Conservation (phyloP, 352 stramenopile species). For the Phytopythium montanum region DNA sequence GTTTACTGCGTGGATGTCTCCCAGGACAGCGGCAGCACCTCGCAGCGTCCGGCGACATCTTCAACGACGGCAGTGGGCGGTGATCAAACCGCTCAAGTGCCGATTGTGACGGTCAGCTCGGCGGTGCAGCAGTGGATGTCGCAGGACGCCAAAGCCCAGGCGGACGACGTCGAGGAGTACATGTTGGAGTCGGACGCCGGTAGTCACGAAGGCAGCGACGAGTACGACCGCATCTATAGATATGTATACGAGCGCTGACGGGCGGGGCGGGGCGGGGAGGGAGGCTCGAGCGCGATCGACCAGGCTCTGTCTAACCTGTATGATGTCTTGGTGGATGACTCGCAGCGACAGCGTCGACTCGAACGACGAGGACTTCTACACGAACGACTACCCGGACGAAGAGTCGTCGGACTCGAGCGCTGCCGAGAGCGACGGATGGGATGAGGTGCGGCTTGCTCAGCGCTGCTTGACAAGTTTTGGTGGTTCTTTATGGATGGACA, state of each 20-base stretch:
- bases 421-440: conserved; percentile 30
- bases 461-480: neutral
- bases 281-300: neutral
- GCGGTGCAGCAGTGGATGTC: conserved; percentile 77
- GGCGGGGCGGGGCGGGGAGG: neutral
- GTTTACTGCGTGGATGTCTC: conserved; percentile 81
- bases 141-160: conserved; percentile 42
- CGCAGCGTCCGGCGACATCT: neutral
- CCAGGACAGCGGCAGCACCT: conserved; percentile 22
- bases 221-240: conserved; percentile 41
- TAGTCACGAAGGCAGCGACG: conserved; percentile 64
- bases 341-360: conserved; percentile 75
- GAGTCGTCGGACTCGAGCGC: conserved; percentile 43
- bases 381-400: conserved; percentile 86
- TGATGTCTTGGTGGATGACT: conserved; percentile 11
- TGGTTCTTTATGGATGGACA: neutral
- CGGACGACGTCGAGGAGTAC: conserved; percentile 65
- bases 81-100: conserved; percentile 22
- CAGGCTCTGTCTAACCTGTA: neutral
- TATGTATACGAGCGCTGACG: conserved; percentile 24
- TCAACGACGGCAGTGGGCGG: conserved; percentile 5
- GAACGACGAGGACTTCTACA: conserved; percentile 75
- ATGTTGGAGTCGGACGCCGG: conserved; percentile 77
- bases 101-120: conserved; percentile 68
- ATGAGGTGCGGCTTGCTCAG: conserved; percentile 27